Conservation (phyloP, 352 stramenopile genomes). For the Pythium insidiosum region DNA sequence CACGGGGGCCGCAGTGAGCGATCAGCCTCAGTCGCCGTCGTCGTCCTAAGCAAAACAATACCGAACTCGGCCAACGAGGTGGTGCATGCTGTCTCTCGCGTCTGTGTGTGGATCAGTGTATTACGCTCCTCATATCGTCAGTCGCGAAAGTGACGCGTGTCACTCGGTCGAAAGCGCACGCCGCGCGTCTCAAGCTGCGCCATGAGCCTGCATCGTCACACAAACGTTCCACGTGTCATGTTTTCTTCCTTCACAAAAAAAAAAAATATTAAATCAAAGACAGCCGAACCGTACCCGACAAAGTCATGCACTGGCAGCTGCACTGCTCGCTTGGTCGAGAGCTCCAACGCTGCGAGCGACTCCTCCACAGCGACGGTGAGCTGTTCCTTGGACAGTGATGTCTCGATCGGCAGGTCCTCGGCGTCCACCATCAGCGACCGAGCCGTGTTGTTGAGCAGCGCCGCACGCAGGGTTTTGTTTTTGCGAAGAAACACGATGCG, state of each 20-base stretch:
- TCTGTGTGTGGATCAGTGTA: no score
- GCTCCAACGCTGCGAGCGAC: conserved; percentile 31
- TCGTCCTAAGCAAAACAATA: no score
- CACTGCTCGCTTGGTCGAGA: conserved; percentile 45
- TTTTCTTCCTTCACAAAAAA: no score
- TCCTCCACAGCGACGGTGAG: conserved; percentile 37
- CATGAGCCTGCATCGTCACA: conserved; percentile 36
- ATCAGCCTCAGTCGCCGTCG: no score
- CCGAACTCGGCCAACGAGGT: no score
- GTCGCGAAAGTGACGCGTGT: conserved; percentile 58
- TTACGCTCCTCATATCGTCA: no score
- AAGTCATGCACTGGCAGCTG: conserved; percentile 59
- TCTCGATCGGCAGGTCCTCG: conserved; percentile 6
- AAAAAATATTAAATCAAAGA: no score
- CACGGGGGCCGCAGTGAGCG: no score
- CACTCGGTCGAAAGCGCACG: conserved; percentile 42
- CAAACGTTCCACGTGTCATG: no score
- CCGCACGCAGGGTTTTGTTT: conserved; percentile 81
- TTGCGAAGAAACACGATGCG: conserved; percentile 74
- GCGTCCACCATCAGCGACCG: conserved; percentile 23
- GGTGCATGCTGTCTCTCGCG: no score
- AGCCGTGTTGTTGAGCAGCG: conserved; percentile 61
- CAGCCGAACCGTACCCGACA: no score
- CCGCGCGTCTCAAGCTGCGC: conserved; percentile 30
- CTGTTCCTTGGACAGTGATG: conserved; percentile 20